Conservation (phyloP, 345 rosid genomes). For the Pistacia vera region DNA sequence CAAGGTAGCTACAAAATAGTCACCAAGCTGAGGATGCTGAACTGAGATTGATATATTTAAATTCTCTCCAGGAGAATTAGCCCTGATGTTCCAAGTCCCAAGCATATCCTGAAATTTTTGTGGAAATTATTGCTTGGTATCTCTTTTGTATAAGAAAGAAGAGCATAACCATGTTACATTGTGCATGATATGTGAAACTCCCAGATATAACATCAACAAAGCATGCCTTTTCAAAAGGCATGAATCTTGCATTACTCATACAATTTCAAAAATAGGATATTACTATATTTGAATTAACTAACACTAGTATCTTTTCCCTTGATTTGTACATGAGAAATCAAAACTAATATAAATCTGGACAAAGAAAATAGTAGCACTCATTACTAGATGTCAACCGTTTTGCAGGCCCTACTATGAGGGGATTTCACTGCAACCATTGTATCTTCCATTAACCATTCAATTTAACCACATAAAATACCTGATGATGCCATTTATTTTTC, state of each 20-base stretch:
- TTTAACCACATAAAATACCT: background rate
- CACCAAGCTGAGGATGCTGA: conserved; percentile 76
- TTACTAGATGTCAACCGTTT: background rate
- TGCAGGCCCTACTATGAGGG: background rate
- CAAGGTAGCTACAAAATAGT: conserved; percentile 75
- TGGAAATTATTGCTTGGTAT: background rate
- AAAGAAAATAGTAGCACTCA: background rate
- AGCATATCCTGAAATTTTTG: conserved; percentile 72
- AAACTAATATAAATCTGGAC: background rate
- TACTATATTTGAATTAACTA: background rate
- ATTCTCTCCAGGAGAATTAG: conserved; percentile 67
- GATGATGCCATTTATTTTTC: background rate
- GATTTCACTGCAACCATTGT: background rate
- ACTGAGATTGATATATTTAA: conserved; percentile 66
- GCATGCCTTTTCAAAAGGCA: background rate
- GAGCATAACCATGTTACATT: background rate
- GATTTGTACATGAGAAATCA: background rate
- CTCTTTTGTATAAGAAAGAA: background rate
- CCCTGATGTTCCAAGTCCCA: conserved; percentile 77
- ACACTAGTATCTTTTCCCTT: background rate
- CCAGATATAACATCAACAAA: background rate
- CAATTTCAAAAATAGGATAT: background rate
- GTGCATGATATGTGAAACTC: background rate
- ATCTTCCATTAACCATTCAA: background rate
- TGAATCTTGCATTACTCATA: background rate